phyloP scores from a whole-genome alignment of 202 grass and related monocot genomes.

The Schoenoplectus tabernaemontani region DNA sequence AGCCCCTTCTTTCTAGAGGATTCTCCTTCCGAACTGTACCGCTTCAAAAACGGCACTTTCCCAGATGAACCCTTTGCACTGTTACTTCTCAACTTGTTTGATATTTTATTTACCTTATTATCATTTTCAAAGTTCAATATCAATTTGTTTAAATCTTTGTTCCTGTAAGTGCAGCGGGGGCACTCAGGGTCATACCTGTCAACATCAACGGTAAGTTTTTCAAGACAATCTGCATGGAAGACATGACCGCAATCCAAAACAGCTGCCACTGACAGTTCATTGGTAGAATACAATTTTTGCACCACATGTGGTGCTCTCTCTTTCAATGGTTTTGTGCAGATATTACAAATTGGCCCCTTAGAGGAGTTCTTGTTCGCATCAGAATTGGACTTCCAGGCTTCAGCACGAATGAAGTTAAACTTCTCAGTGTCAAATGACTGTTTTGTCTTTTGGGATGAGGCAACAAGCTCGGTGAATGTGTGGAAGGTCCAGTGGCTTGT shows the following conservation, averaged over 20 bases:
- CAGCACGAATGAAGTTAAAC: conserved; percentile 46
- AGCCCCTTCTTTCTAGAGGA: conserved; percentile 73
- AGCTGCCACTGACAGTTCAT: conserved; percentile 58
- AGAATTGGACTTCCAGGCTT: conserved; percentile 44
- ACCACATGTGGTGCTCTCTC: conserved; percentile 34
- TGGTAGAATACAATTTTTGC: conserved; percentile 35
- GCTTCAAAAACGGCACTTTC: conserved; percentile 46
- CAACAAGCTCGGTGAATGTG: conserved; percentile 94
- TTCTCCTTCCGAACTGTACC: conserved; percentile 50
- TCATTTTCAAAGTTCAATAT: conserved; percentile 69
- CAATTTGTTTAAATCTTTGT: conserved; percentile 66
- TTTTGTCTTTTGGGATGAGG: conserved; percentile 75
- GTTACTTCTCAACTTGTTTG: conserved; percentile 45
- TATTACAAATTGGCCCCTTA: conserved; percentile 55
- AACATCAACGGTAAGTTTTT: conserved; percentile 69
- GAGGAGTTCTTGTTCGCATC: conserved; percentile 25
- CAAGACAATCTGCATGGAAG: conserved; percentile 88
- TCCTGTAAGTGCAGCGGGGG: conserved; percentile 57
- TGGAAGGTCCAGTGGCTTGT: conserved; percentile 77
- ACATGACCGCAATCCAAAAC: conserved; percentile 79
- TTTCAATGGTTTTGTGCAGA: conserved; percentile 63
- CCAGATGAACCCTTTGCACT: conserved; percentile 54
- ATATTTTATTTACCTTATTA: conserved; percentile 36
- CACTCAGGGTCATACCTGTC: conserved; percentile 82
- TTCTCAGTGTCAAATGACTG: conserved; percentile 68